A percentile compares a stretch with the other conserved stretches of the same genome.
Evolutionary conservation across 352 stramenopile genomes (phyloP).

Genomic region (Globisporangium nodosum): DNA sequence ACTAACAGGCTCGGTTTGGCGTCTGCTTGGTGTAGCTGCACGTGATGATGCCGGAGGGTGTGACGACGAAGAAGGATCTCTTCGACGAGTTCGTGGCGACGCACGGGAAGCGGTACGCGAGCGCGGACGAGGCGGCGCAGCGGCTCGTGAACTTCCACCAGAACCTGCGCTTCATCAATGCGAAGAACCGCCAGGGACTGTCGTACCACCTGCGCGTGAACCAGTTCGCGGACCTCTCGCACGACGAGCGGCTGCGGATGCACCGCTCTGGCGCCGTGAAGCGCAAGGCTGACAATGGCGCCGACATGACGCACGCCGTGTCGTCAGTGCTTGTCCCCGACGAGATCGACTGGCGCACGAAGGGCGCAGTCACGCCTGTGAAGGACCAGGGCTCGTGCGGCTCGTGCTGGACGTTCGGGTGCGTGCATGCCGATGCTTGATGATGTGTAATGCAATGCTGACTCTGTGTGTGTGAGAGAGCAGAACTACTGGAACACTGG

Average conservation of each 20-base stretch:
- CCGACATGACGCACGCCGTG: conserved; percentile 33
- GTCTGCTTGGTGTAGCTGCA: conserved; percentile 44
- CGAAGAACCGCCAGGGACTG: conserved; percentile 77
- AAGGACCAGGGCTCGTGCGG: conserved; percentile 91
- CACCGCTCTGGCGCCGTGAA: conserved; percentile 38
- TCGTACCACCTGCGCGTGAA: conserved; percentile 79
- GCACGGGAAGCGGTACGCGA: conserved; percentile 58
- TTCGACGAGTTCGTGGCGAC: conserved; percentile 64
- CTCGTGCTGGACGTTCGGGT: conserved; percentile 91
- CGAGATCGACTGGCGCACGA: conserved; percentile 85
- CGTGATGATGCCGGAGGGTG: conserved; percentile 74
- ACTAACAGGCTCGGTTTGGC: neutral
- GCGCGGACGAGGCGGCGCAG: conserved; percentile 35
- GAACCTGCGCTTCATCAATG: conserved; percentile 83
- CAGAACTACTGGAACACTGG: conserved; percentile 77
- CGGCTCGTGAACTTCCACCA: conserved; percentile 71
- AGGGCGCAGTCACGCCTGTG: conserved; percentile 83
- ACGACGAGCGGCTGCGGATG: conserved; percentile 55
- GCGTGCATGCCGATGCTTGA: neutral
- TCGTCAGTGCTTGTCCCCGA: conserved; percentile 35
- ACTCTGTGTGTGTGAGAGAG: neutral
- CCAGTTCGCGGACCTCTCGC: conserved; percentile 76
- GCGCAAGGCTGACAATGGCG: conserved; percentile 58
- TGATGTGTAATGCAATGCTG: no score
- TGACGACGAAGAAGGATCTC: conserved; percentile 38